These are phyloP conservation scores for Cenchrus fungigraminus DNA, from an alignment of 176 grass and related monocot species.

Conservation along the genomic window DNA sequence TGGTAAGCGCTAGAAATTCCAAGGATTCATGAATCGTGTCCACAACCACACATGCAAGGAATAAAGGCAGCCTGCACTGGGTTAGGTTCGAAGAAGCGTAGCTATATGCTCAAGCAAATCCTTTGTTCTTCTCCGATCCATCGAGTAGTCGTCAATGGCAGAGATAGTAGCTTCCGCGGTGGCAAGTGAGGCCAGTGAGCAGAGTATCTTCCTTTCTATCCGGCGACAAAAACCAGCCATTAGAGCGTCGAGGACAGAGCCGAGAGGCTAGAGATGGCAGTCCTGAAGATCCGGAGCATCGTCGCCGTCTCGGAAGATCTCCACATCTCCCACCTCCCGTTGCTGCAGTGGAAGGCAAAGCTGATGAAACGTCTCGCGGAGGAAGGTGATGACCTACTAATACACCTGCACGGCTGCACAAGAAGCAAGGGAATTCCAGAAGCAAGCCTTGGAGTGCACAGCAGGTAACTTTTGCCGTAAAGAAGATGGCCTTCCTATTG, in stretches of 20 bases:
- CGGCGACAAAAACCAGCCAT: neutral
- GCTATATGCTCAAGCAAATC: no score
- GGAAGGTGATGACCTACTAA: neutral
- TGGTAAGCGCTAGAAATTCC: neutral
- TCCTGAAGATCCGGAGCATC: constrained; percentile 22
- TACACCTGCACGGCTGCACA: neutral
- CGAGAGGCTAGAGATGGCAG: constrained; percentile 5
- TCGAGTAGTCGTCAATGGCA: neutral
- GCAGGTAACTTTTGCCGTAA: no score
- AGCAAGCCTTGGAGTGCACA: no score
- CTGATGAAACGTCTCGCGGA: neutral
- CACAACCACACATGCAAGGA: neutral
- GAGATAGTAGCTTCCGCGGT: neutral
- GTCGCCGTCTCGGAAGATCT: constrained; percentile 2
- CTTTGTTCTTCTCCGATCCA: neutral
- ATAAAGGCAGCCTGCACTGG: neutral
- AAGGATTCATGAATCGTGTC: neutral
- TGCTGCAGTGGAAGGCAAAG: neutral
- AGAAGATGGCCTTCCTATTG: neutral
- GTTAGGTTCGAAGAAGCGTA: neutral
- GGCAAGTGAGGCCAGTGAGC: neutral
- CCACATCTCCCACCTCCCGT: neutral
- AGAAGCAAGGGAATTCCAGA: no score
- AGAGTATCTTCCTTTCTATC: neutral
- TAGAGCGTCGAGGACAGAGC: constrained; percentile 4